Conservation (phyloP, 2,329 filamentous ascomycete species). For the Apiospora rasikravindrae region DNA sequence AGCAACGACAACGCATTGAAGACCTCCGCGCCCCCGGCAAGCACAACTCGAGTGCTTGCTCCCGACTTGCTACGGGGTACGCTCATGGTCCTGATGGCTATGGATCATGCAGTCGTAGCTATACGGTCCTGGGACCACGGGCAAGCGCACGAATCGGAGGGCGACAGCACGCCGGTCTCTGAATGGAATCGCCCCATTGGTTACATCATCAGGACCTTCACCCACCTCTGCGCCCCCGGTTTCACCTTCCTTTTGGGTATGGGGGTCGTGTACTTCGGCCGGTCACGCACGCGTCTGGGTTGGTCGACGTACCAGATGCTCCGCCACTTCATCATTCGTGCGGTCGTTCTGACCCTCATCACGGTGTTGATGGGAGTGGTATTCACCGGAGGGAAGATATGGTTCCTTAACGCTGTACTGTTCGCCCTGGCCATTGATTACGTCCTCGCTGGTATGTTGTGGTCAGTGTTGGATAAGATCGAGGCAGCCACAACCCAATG, state of each 20-base stretch:
- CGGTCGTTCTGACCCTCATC: conserved; percentile 42
- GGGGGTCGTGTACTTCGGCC: conserved; percentile 50
- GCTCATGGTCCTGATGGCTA: conserved; percentile 51
- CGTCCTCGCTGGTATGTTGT: conserved; percentile 48
- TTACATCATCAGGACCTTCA: conserved; percentile 47
- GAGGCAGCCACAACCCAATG: conserved; percentile 40
- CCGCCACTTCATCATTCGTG: conserved; percentile 46
- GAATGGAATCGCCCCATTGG: conserved; percentile 45
- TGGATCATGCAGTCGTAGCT: conserved; percentile 48
- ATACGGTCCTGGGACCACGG: conserved; percentile 49
- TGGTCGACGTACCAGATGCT: conserved; percentile 44
- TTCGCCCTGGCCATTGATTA: conserved; percentile 53
- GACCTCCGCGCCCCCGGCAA: background rate
- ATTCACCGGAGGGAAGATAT: conserved; percentile 41
- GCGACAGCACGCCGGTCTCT: conserved; percentile 41
- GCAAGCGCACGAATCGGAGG: conserved; percentile 43
- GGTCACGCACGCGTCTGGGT: conserved; percentile 46
- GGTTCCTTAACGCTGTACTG: conserved; percentile 50
- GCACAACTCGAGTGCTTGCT: conserved; percentile 40
- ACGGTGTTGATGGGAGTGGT: conserved; percentile 39
- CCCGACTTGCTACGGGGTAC: conserved; percentile 52
- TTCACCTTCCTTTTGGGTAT: conserved; percentile 53
- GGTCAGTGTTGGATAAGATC: conserved; percentile 42
- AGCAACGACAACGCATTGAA: background rate
- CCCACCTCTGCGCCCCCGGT: conserved; percentile 52